Base-by-base conservation (phyloP, 192 early-diverging fungal genomes). In the Backusella circina region DNA sequence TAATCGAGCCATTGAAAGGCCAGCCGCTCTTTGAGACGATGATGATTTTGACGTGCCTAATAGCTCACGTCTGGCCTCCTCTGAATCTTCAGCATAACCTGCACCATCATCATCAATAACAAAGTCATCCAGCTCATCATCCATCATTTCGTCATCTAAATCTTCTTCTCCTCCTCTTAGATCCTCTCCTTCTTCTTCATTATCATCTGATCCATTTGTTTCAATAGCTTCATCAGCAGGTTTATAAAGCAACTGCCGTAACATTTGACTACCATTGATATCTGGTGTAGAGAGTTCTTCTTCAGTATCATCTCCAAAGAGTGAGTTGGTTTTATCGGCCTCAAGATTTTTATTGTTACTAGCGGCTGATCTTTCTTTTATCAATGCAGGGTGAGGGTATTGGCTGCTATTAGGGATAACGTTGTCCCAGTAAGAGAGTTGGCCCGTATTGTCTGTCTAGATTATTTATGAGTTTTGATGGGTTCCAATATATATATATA, bases 31-130 rank as follows among this genome's bases (percentile, higher is more conserved):
- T 33, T 35, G 65, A 33, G 65, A 2, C 28, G 15, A n/a, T 67
- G 15, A n/a, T 67, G 33, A 3, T 28, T 0, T 28, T 9, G 26
- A 8, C 35, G 28, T 16, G 16, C n/a, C 16, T 35, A 67, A 16
- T 35, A 16, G 16, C 18, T 67, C 31, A 15, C 32, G 65, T 67
- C 10, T 67, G 54, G 54, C 54, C 1, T 33, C 65, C 28, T 67
- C 65, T n/a, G 31, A 67, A 67, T 72, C 72, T 18, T 86, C 86
- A 12, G 86, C 80, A 75, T 96, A 95, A 5, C 90, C 92, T 15
- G 81, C 90, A 15, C 91, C 93, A 70, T 96, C 94, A 78, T 98
- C 96, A 77, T 96, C 95, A 0, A 91, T 93, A 0, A 98, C 90
- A 89, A 98, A 98, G 71, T 96, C 91, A 66, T 93, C 86, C 51